phyloP scores from a whole-genome alignment of 2,329 filamentous ascomycete species.

The Gaeumannomyces sp. region DNA sequence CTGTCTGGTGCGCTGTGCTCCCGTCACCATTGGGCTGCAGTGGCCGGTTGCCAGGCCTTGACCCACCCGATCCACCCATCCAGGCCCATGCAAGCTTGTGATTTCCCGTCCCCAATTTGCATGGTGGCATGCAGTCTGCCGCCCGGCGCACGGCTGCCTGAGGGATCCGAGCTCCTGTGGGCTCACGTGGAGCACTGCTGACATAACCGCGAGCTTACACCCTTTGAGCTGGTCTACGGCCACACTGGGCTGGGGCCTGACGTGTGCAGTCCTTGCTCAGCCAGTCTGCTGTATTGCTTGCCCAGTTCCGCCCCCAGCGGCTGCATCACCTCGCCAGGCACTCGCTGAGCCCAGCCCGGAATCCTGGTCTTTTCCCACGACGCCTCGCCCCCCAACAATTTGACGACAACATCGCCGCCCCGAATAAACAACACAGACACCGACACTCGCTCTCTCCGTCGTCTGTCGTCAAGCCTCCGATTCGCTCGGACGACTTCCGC shows the following conservation, averaged over 20 bases:
- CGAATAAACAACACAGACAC: not conserved
- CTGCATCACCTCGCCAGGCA: not conserved
- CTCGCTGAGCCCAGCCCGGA: not conserved
- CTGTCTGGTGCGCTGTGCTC: not conserved
- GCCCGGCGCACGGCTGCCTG: not conserved
- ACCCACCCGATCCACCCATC: not conserved
- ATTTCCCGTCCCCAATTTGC: conserved; percentile 3
- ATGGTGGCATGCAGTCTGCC: not conserved
- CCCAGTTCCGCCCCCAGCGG: not conserved
- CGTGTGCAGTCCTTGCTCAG: conserved; percentile 8
- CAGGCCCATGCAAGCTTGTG: conserved; percentile 3
- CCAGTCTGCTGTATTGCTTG: conserved; percentile 3
- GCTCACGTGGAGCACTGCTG: conserved; percentile 9
- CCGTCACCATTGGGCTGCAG: not conserved
- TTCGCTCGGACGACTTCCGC: not conserved
- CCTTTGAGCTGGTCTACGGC: not conserved
- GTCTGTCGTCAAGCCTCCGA: not conserved
- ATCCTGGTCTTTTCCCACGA: not conserved
- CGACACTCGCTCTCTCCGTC: not conserved
- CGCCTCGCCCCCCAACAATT: not conserved
- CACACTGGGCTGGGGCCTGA: conserved; percentile 6
- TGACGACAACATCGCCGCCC: not conserved
- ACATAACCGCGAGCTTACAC: not conserved
- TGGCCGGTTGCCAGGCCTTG: too few species aligned
- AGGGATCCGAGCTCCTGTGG: not conserved